A percentile compares a stretch with the other conserved stretches of the same genome.
Evolutionary conservation across 495 filamentous ascomycete genomes (phyloP).

Genomic region (Podospora pseudopauciseta): DNA sequence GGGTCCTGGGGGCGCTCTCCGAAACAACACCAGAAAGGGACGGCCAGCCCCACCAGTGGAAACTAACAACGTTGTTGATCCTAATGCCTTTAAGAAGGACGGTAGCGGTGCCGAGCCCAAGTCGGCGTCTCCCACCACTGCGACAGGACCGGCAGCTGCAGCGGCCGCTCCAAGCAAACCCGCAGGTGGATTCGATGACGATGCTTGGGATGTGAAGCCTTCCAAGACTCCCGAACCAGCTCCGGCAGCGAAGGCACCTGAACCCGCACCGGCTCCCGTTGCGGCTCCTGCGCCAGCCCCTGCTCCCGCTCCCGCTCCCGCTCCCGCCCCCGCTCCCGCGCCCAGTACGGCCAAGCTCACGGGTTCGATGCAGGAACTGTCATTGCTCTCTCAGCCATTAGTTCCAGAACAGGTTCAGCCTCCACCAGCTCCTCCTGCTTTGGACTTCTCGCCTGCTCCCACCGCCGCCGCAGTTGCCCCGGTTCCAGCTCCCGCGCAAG

Average conservation of each 20-base stretch:
- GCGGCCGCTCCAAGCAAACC: conserved; percentile 32
- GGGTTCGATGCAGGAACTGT: conserved; percentile 75
- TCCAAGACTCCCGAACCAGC: conserved; percentile 53
- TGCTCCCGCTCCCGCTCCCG: conserved; percentile 14
- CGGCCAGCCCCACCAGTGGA: conserved; percentile 80
- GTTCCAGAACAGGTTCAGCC: conserved; percentile 66
- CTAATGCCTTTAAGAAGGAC: conserved; percentile 70
- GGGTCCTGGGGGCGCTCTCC: conserved; percentile 79
- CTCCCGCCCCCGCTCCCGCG: conserved; percentile 18
- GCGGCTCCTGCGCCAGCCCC: conserved; percentile 41
- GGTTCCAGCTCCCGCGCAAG: conserved; percentile 43
- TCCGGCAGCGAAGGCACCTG: conserved; percentile 37
- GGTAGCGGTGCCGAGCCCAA: conserved; percentile 36
- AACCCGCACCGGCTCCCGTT: conserved; percentile 31
- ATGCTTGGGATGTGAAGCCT: conserved; percentile 97
- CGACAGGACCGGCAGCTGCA: conserved; percentile 38
- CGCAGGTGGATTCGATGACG: conserved; percentile 80
- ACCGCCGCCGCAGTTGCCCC: conserved; percentile 36
- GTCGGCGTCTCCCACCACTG: conserved; percentile 44
- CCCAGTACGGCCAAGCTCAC: conserved; percentile 44
- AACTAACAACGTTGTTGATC: conserved; percentile 79
- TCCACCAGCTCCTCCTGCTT: conserved; percentile 37
- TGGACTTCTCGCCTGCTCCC: conserved; percentile 32
- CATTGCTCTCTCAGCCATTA: conserved; percentile 68
- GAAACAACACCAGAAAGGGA: conserved; percentile 94